Percentiles rank a stretch among this genome's conserved stretches.
These are phyloP conservation scores for Gossypium herbaceum DNA, from an alignment of 345 rosid species.

Conservation along the genomic window DNA sequence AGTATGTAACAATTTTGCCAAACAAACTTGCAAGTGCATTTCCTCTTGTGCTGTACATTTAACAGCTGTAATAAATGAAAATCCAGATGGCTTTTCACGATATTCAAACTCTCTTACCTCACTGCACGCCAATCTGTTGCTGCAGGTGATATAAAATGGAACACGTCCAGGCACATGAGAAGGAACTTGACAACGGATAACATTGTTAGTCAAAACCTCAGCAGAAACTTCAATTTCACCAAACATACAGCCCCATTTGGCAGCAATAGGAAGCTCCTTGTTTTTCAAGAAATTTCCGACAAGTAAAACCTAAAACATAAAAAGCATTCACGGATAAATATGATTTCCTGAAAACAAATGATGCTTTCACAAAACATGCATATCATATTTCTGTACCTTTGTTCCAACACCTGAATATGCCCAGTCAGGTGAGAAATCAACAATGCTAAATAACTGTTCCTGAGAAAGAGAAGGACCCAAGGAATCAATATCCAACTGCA, in stretches of 20 bases:
- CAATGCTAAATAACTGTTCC: slow-evolving; percentile 74
- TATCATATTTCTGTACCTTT: slow-evolving; percentile 32
- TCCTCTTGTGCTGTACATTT: slow-evolving; percentile 27
- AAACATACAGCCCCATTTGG: slow-evolving; percentile 67
- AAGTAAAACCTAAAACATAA: slow-evolving; percentile 43
- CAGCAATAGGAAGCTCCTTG: slow-evolving; percentile 33
- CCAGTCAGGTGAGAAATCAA: slow-evolving; percentile 69
- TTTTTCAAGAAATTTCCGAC: slow-evolving; percentile 49
- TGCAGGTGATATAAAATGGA: slow-evolving; percentile 61
- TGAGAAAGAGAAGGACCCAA: slow-evolving; percentile 77
- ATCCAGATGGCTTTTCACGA: slow-evolving; percentile 39
- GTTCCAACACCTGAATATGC: slow-evolving; percentile 45
- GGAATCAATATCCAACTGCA: slow-evolving; percentile 55
- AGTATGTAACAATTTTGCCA: slow-evolving; percentile 38
- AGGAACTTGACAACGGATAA: slow-evolving; percentile 57
- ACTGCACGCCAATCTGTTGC: slow-evolving; percentile 67
- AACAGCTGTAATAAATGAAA: slow-evolving; percentile 8
- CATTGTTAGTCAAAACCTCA: slow-evolving; percentile 45
- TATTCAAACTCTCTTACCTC: slow-evolving; percentile 71
- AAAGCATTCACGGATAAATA: slow-evolving; percentile 6
- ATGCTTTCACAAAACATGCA: slow-evolving; percentile 10
- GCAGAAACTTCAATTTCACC: slow-evolving; percentile 70
- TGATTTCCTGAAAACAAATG: slow-evolving; percentile 3
- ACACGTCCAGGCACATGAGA: slow-evolving; percentile 49
- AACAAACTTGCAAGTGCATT: slow-evolving; percentile 35